phyloP scores from a whole-genome alignment of 2,329 filamentous ascomycete species.

The Colletotrichum incanum region DNA sequence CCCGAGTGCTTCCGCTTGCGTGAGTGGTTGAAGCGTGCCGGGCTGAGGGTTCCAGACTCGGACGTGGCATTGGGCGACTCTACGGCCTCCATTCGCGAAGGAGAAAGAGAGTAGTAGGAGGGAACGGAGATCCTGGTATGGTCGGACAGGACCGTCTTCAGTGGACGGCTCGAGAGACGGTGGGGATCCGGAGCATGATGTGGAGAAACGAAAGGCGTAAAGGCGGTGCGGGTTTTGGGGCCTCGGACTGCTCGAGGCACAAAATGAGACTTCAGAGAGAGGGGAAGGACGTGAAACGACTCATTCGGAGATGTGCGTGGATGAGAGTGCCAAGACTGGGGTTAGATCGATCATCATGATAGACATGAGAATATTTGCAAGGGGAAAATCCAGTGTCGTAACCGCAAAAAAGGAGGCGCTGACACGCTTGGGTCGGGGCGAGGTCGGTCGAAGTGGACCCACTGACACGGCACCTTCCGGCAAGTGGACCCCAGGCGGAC shows the following conservation, averaged over 20 bases:
- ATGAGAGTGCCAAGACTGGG: conserved; percentile 23
- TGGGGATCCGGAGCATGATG: conserved; percentile 32
- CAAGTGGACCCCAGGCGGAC: conserved; percentile 24
- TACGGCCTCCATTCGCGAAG: conserved; percentile 48
- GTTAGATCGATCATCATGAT: neutral
- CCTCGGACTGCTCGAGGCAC: neutral
- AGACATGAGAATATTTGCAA: neutral
- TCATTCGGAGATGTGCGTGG: neutral
- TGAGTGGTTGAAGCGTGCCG: conserved; percentile 44
- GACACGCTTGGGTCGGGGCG: conserved; percentile 3
- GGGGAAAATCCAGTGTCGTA: neutral
- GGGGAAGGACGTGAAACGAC: neutral
- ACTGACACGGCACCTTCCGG: conserved; percentile 24
- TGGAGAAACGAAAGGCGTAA: neutral
- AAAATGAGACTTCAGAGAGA: neutral
- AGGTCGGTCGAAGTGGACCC: conserved; percentile 22
- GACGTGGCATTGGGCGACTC: conserved; percentile 50
- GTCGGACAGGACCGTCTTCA: conserved; percentile 20
- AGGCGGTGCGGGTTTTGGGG: neutral
- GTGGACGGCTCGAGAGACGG: conserved; percentile 23
- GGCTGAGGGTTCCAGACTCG: conserved; percentile 46
- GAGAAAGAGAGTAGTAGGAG: neutral
- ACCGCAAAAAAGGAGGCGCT: neutral
- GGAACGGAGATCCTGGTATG: neutral
- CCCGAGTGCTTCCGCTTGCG: conserved; percentile 52